Evolutionary conservation across 164 flowering plant species (phyloP).

Genomic region (Cinnamomum chago): DNA sequence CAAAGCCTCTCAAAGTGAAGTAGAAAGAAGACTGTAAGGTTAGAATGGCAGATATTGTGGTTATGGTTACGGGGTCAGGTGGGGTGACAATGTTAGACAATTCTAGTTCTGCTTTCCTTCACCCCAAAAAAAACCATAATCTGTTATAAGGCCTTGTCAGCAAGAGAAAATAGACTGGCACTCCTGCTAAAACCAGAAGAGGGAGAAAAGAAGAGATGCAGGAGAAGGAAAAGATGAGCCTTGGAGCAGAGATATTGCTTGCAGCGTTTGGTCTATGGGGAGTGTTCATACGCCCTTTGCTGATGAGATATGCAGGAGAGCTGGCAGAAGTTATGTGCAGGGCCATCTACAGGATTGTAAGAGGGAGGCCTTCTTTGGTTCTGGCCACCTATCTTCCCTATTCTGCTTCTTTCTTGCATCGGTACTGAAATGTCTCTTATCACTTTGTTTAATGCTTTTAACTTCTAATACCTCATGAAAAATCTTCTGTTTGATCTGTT

Average conservation of each 20-base stretch:
- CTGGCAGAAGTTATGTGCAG: constrained; percentile 25
- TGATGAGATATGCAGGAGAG: constrained; percentile 27
- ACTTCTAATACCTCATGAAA: no score
- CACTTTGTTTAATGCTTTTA: not conserved
- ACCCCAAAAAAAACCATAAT: not conserved
- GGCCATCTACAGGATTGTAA: constrained; percentile 10
- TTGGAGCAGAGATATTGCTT: constrained; percentile 21
- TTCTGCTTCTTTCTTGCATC: constrained; percentile 13
- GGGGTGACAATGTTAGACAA: no score
- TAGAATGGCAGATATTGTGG: constrained; percentile 6
- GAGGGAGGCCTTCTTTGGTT: constrained; percentile 15
- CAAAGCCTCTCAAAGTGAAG: not conserved
- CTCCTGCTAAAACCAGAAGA: not conserved
- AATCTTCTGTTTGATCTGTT: no score
- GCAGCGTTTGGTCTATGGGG: constrained; percentile 31
- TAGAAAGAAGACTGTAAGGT: not conserved
- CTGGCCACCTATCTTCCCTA: constrained; percentile 22
- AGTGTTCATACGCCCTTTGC: constrained; percentile 22
- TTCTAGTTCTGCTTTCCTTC: not conserved
- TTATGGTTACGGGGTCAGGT: no score
- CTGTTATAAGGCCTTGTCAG: not conserved
- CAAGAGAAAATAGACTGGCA: not conserved
- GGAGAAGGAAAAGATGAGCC: constrained; percentile 16
- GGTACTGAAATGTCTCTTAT: not conserved
- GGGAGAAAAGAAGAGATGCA: constrained; percentile 1